A percentile compares a stretch with the other conserved stretches of the same genome.
Conservation (phyloP, 768 basidiomycete genomes). For the Russula earlei region DNA sequence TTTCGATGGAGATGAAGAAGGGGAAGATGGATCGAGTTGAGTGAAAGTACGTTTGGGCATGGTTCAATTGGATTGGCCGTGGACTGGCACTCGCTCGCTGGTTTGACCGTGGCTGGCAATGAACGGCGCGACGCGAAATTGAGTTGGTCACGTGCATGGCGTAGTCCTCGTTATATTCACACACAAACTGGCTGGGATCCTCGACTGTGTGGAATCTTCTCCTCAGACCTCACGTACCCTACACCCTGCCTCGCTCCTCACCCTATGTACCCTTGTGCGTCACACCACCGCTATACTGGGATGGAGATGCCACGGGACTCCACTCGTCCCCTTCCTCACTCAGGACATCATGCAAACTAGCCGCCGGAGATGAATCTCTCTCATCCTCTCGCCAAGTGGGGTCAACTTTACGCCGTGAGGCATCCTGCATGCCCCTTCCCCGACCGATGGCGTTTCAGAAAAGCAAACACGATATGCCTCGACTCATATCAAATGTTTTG, state of each 20-base stretch:
- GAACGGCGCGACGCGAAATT: no score
- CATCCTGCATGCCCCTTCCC: background rate
- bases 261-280: background rate
- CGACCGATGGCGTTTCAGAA: background rate
- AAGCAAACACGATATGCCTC: background rate
- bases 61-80: no score
- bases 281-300: conserved; percentile 1
- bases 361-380: background rate
- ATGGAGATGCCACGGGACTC: conserved; percentile 1
- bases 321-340: background rate
- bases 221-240: conserved; percentile 9
- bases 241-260: conserved; percentile 8
- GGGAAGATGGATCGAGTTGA: background rate
- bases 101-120: no score
- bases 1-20: conserved; percentile 8
- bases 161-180: no score
- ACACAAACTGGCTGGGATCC: no score
- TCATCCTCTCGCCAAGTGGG: background rate
- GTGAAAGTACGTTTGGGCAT: conserved; percentile 12
- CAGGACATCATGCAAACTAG: background rate
- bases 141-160: background rate
- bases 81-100: no score
- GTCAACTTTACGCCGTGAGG: conserved; percentile 3
- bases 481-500: background rate
- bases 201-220: background rate